phyloP scores from a whole-genome alignment of 1,139 yeast species.

The Geotrichum siamense region DNA sequence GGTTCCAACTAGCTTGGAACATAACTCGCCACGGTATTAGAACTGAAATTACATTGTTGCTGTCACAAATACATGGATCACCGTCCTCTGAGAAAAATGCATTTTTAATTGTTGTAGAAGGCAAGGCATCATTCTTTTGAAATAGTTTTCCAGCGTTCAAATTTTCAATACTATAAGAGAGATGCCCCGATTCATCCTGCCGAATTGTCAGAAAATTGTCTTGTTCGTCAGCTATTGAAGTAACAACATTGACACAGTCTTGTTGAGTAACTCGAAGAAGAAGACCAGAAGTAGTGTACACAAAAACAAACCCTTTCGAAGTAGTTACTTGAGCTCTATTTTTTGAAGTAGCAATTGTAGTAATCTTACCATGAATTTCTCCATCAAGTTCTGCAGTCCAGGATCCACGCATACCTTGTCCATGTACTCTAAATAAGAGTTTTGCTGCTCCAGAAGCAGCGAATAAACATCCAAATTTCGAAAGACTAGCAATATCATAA shows the following conservation, averaged over 20 bases:
- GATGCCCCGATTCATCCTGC: slow-evolving; percentile 19
- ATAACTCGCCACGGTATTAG: slow-evolving; percentile 69
- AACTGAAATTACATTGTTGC: slow-evolving; percentile 63
- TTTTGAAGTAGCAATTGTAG: slow-evolving; percentile 47
- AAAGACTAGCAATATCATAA: slow-evolving; percentile 71
- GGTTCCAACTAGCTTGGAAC: slow-evolving; percentile 66
- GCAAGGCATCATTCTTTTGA: slow-evolving; percentile 36
- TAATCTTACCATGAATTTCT: slow-evolving; percentile 31
- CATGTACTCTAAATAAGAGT: slow-evolving; percentile 32
- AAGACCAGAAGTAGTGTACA: slow-evolving; percentile 50
- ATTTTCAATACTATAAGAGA: slow-evolving; percentile 36
- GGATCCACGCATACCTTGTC: slow-evolving; percentile 25
- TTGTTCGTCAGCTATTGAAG: slow-evolving; percentile 43
- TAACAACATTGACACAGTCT: slow-evolving; percentile 46
- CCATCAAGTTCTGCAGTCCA: slow-evolving; percentile 40
- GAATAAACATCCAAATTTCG: slow-evolving; percentile 56
- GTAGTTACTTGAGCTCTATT: slow-evolving; percentile 48
- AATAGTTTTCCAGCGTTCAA: slow-evolving; percentile 35
- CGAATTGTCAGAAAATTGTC: slow-evolving; percentile 42
- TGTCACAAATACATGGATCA: slow-evolving; percentile 82
- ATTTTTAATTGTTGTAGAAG: slow-evolving; percentile 26
- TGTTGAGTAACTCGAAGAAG: slow-evolving; percentile 45
- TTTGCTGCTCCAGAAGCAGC: slow-evolving; percentile 34
- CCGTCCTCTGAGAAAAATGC: slow-evolving; percentile 69
- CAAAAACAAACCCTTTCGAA: slow-evolving; percentile 49